Percentiles rank a stretch among this genome's conserved stretches.
These are phyloP conservation scores for Fusarium compactum DNA, from an alignment of 2,329 filamentous ascomycete species.

Conservation along the genomic window DNA sequence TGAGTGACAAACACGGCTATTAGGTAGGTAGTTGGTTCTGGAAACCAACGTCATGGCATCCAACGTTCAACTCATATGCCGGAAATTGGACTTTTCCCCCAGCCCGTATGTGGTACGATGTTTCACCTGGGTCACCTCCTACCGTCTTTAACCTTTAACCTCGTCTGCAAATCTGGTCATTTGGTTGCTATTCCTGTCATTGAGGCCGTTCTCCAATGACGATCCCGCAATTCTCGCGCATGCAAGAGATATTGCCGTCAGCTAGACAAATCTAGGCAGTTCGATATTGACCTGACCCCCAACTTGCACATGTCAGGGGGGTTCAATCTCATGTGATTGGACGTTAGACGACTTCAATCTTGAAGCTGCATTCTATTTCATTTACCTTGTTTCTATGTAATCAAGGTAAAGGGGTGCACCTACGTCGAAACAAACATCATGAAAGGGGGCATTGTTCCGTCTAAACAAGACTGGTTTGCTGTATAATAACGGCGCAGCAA, in stretches of 20 bases:
- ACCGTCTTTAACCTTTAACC: background rate
- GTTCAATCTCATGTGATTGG: slow-evolving; percentile 14
- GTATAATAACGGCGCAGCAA: background rate
- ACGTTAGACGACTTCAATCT: slow-evolving; percentile 4
- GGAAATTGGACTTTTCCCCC: background rate
- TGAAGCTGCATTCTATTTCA: background rate
- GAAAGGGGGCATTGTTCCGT: background rate
- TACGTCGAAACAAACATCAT: background rate
- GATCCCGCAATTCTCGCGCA: slow-evolving; percentile 7
- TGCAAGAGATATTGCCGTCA: background rate
- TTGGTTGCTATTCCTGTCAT: slow-evolving; percentile 11
- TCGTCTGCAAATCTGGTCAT: background rate
- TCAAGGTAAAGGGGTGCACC: background rate
- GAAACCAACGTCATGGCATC: background rate
- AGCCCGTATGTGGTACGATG: background rate
- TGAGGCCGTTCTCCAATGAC: background rate
- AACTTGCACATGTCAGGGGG: slow-evolving; percentile 12
- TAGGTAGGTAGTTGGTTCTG: background rate
- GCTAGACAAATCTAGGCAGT: slow-evolving; percentile 28
- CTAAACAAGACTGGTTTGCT: background rate
- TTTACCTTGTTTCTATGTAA: background rate
- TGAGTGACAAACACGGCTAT: background rate
- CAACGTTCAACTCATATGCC: background rate
- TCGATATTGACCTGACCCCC: slow-evolving; percentile 4
- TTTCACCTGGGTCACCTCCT: background rate